These are phyloP conservation scores for Talaromyces sp. DNA, from an alignment of 2,329 filamentous ascomycete species.

Conservation along the genomic window DNA sequence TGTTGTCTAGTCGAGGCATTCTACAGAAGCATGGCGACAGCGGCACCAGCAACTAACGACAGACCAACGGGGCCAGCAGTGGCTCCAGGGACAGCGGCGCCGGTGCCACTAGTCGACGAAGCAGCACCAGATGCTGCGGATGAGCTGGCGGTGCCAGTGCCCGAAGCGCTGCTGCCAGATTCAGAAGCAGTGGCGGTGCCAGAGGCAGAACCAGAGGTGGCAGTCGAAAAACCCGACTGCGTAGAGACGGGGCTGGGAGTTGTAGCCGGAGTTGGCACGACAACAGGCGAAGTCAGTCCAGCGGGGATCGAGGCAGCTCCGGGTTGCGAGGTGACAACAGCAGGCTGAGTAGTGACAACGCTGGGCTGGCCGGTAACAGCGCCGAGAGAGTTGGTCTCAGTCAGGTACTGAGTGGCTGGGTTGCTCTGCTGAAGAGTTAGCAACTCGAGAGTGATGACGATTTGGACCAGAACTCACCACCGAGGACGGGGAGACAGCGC, in stretches of 20 bases:
- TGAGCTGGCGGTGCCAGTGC: constrained; percentile 12
- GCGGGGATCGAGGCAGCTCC: constrained; percentile 37
- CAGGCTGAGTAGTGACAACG: constrained; percentile 28
- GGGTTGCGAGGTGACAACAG: constrained; percentile 25
- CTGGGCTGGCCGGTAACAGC: constrained; percentile 46
- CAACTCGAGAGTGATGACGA: background rate
- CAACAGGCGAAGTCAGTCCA: constrained; percentile 27
- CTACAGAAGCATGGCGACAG: constrained; percentile 40
- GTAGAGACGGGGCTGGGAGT: constrained; percentile 13
- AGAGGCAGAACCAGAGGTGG: constrained; percentile 16
- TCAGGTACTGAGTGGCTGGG: constrained; percentile 40
- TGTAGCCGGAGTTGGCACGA: constrained; percentile 15
- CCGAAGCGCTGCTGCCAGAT: constrained; percentile 11
- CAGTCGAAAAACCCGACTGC: constrained; percentile 15
- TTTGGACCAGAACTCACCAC: constrained; percentile 7
- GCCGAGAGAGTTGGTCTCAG: constrained; percentile 44
- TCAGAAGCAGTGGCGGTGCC: constrained; percentile 15
- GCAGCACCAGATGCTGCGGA: constrained; percentile 8
- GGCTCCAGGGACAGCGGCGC: constrained; percentile 26
- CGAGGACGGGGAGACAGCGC: background rate
- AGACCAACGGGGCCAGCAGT: constrained; percentile 33
- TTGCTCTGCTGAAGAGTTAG: constrained; percentile 29
- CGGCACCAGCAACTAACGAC: constrained; percentile 36
- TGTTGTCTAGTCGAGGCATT: background rate
- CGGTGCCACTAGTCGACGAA: constrained; percentile 11